Conservation (phyloP, 2,329 filamentous ascomycete species). For the Cordyceps cateniannulata region DNA sequence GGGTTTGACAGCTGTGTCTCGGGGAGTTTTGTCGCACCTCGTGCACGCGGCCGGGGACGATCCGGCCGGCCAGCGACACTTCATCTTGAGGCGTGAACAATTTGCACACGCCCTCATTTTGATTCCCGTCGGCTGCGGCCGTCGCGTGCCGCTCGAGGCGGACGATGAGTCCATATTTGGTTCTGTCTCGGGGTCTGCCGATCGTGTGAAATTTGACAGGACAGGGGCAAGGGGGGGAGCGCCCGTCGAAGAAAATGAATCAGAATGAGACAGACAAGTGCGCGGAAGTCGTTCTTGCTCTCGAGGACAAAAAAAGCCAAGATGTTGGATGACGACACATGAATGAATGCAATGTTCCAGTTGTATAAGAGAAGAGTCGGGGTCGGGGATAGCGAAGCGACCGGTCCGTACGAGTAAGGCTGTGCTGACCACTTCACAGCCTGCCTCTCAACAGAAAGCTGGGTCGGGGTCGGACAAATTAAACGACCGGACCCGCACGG, state of each 20-base stretch:
- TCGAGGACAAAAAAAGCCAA: not conserved
- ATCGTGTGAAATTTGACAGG: not conserved
- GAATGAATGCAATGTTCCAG: too few relatives aligned
- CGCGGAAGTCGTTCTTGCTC: not conserved
- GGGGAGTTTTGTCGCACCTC: not conserved
- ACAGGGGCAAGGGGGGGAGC: not conserved
- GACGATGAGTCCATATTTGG: not conserved
- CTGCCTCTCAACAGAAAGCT: not conserved
- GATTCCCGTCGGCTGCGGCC: not conserved
- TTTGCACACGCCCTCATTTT: slow-evolving; percentile 7
- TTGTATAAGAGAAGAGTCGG: not conserved
- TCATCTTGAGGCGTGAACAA: slow-evolving; percentile 9
- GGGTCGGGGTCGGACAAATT: not conserved
- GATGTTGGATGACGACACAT: not conserved
- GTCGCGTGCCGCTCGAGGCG: not conserved
- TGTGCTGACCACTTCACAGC: not conserved
- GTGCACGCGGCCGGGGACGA: not conserved
- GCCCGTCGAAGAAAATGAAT: not conserved
- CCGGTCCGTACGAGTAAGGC: slow-evolving; percentile 3
- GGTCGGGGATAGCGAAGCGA: not conserved
- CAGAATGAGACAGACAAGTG: not conserved
- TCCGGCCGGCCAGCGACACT: slow-evolving; percentile 3
- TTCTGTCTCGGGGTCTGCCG: not conserved
- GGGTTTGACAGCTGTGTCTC: not conserved
- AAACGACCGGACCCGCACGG: not conserved